phyloP scores from a whole-genome alignment of 495 filamentous ascomycete genomes.

The Cercophora sp. region DNA sequence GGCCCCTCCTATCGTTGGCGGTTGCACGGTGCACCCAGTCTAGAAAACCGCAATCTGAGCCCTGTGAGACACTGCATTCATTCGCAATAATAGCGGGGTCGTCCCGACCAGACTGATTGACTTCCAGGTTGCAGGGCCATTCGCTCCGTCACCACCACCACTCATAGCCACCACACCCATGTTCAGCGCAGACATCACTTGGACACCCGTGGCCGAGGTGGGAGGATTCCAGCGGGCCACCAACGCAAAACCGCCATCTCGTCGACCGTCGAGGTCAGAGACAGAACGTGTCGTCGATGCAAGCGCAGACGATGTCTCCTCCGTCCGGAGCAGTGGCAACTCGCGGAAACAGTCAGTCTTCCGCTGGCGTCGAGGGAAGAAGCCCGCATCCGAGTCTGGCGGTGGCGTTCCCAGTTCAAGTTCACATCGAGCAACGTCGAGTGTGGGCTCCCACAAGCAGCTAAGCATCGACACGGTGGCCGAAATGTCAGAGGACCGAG shows the following conservation, averaged over 20 bases:
- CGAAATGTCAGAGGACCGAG: slow-evolving; percentile 2
- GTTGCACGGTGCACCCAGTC: not conserved
- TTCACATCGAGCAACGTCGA: not conserved
- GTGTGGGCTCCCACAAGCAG: too few species aligned
- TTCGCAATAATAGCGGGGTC: not conserved
- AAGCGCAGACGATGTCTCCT: not conserved
- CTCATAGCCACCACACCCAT: too few species aligned
- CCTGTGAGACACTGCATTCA: not conserved
- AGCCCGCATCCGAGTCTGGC: not conserved
- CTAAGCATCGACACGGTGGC: not conserved
- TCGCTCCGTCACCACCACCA: not conserved
- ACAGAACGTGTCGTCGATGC: not conserved
- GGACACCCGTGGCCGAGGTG: slow-evolving; percentile 3
- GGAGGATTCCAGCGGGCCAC: not conserved
- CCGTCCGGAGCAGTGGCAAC: not conserved
- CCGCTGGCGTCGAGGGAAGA: not conserved
- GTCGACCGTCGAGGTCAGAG: not conserved
- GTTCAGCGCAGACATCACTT: slow-evolving; percentile 5
- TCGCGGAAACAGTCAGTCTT: slow-evolving; percentile 4
- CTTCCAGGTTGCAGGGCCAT: not conserved
- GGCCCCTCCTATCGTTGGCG: not conserved
- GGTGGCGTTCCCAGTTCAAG: not conserved
- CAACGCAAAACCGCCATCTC: not conserved
- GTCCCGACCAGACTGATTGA: not conserved
- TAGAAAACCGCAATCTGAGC: slow-evolving; percentile 2